Conservation (phyloP, 2,329 filamentous ascomycete genomes). For the Pseudocercospora pini-densiflorae region DNA sequence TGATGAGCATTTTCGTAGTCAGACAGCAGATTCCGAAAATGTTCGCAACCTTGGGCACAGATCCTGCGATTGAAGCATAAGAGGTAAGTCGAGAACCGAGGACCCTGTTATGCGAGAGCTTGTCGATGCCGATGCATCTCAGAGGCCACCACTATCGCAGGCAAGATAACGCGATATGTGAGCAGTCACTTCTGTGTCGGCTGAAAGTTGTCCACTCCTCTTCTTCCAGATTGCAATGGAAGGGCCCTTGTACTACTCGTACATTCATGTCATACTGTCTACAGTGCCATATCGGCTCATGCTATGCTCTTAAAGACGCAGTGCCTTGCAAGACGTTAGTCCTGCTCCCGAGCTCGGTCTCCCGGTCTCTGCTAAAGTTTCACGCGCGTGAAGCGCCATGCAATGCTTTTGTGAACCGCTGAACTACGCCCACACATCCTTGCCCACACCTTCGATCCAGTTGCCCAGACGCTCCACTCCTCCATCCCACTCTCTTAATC, state of each 20-base stretch:
- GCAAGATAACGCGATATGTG: neutral
- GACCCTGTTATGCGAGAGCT: neutral
- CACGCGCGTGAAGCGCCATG: neutral
- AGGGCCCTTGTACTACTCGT: neutral
- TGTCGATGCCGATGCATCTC: neutral
- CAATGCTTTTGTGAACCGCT: neutral
- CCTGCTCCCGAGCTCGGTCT: neutral
- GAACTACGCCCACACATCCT: slow-evolving; percentile 92
- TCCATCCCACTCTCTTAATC: slow-evolving; percentile 91
- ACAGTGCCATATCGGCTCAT: neutral
- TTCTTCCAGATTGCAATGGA: neutral
- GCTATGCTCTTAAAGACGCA: neutral
- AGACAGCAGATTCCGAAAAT: neutral
- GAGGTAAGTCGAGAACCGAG: neutral
- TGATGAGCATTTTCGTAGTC: neutral
- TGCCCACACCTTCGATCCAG: slow-evolving; percentile 92
- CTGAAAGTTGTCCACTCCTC: neutral
- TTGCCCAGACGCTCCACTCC: slow-evolving; percentile 96
- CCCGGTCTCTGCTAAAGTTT: neutral
- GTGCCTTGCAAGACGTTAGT: neutral
- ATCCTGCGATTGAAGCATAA: neutral
- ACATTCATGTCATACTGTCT: slow-evolving; percentile 8
- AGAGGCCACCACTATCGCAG: neutral
- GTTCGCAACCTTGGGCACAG: neutral
- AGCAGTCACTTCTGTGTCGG: neutral